A percentile compares a stretch with the other conserved stretches of the same genome.
These are phyloP conservation scores for Nyctanthes arbortristis DNA, from an alignment of 257 asterid genomes.

Conservation along the genomic window DNA sequence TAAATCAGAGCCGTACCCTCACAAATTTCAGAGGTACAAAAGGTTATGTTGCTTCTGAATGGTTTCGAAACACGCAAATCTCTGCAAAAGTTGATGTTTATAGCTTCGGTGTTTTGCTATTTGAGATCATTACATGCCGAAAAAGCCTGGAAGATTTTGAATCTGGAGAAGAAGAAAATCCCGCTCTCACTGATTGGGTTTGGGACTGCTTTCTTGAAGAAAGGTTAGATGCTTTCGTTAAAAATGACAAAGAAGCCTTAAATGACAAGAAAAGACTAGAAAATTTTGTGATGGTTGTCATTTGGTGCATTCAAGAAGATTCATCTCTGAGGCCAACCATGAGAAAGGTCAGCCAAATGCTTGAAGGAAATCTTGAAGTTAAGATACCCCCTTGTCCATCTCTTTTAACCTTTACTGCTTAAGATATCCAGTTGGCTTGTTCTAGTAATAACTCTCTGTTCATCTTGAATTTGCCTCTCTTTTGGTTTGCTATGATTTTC, in stretches of 20 bases:
- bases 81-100: conserved; percentile 55
- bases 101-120: conserved; percentile 54
- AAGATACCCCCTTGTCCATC: conserved; percentile 39
- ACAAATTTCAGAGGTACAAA: conserved; percentile 54
- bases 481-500: not conserved
- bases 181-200: conserved; percentile 44
- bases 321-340: conserved; percentile 54
- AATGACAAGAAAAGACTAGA: conserved; percentile 31
- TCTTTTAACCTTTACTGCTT: conserved; percentile 14
- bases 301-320: conserved; percentile 75
- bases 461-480: not conserved
- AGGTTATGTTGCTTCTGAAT: conserved; percentile 68
- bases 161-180: conserved; percentile 24
- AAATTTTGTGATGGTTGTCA: conserved; percentile 51
- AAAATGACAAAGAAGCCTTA: conserved; percentile 41
- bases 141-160: conserved; percentile 28
- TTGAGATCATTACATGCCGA: conserved; percentile 51
- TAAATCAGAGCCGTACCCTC: conserved; percentile 42
- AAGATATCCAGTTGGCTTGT: not conserved
- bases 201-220: conserved; percentile 46
- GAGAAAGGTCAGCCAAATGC: conserved; percentile 54
- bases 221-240: conserved; percentile 36
- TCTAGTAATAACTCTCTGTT: not conserved
- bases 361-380: conserved; percentile 57
- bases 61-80: conserved; percentile 52